Conservation (phyloP, 2,329 filamentous ascomycete species). For the Calonectria crousiana region DNA sequence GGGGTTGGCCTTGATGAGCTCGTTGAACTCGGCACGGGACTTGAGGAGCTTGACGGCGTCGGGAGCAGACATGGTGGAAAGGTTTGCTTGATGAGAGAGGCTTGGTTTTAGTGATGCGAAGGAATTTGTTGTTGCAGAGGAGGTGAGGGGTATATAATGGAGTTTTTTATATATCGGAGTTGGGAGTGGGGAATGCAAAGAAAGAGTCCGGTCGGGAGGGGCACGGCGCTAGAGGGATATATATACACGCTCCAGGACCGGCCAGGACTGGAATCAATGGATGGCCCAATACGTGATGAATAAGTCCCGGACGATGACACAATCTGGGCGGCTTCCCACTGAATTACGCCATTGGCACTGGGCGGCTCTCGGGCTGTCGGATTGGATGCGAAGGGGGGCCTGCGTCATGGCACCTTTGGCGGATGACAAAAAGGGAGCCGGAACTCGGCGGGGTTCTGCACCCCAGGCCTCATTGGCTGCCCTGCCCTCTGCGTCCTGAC, state of each 20-base stretch:
- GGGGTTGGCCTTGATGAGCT: slow-evolving; percentile 60
- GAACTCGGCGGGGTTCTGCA: not conserved
- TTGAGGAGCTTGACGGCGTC: slow-evolving; percentile 47
- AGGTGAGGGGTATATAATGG: not conserved
- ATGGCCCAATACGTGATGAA: slow-evolving; percentile 33
- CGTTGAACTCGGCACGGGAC: slow-evolving; percentile 60
- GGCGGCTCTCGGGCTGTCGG: slow-evolving; percentile 20
- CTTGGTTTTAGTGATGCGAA: slow-evolving; percentile 11
- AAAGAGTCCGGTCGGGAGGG: not conserved
- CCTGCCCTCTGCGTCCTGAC: not conserved
- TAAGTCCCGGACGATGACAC: slow-evolving; percentile 39
- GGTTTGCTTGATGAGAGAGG: slow-evolving; percentile 28
- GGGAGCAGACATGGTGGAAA: slow-evolving; percentile 44
- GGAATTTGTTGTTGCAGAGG: not conserved
- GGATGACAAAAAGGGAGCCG: not conserved
- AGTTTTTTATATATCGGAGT: not conserved
- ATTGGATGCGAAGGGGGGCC: not conserved
- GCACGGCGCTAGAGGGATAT: not conserved
- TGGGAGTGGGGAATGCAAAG: not conserved
- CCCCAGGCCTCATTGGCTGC: not conserved
- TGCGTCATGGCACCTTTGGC: not conserved
- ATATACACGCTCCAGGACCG: not conserved
- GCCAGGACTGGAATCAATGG: not conserved
- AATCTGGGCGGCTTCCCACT: slow-evolving; percentile 19
- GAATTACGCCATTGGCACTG: not conserved